phyloP scores from a whole-genome alignment of 768 basidiomycete genomes.

The Cystofilobasidium ferigula region DNA sequence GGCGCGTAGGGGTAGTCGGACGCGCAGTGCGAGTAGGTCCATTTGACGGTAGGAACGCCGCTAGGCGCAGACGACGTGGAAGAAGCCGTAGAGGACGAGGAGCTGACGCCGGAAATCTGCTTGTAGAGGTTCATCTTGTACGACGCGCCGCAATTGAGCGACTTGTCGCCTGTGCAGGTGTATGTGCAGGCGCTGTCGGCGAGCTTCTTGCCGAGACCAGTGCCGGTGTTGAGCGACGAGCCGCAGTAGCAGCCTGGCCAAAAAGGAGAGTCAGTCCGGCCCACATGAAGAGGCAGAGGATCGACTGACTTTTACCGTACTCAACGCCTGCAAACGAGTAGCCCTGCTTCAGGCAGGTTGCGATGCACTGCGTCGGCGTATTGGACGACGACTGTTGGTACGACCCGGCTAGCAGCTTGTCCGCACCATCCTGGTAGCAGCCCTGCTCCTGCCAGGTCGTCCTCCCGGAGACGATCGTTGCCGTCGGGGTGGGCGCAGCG shows the following conservation, averaged over 20 bases:
- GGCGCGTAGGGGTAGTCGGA: constrained; percentile 11
- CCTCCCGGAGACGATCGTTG: too few species aligned
- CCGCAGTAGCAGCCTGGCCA: neutral
- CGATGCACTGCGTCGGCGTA: neutral
- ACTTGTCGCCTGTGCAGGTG: neutral
- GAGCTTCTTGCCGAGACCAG: neutral
- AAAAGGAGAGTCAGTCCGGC: too few species aligned
- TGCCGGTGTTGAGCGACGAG: neutral
- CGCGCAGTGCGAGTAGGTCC: constrained; percentile 9
- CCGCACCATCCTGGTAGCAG: neutral
- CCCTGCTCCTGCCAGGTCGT: too few species aligned
- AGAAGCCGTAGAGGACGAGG: neutral
- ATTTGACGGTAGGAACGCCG: neutral
- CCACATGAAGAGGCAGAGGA: too few species aligned
- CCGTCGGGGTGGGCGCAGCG: too few species aligned
- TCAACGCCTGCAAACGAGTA: neutral
- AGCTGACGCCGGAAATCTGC: neutral
- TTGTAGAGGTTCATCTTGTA: neutral
- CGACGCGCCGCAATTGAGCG: neutral
- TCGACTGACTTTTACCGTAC: neutral
- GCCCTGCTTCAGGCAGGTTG: neutral
- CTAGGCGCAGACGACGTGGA: constrained; percentile 1
- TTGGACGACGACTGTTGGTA: neutral
- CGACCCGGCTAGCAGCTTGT: neutral
- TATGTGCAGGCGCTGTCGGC: neutral